Base-by-base conservation (phyloP, 2,329 filamentous ascomycete species). In the Orbilia oligospora region DNA sequence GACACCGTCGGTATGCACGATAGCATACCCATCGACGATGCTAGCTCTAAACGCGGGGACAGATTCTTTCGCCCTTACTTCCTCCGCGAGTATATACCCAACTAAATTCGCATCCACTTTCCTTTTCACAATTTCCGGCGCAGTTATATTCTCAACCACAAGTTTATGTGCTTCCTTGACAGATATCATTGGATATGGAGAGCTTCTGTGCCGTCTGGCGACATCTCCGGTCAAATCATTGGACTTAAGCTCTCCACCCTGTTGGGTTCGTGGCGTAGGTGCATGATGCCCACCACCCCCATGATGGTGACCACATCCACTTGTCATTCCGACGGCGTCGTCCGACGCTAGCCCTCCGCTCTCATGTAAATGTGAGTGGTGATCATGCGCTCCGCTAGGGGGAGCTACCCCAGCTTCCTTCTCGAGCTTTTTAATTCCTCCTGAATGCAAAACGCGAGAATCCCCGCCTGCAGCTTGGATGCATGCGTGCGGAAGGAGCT, bases 21-120 rank as follows among this genome's bases (percentile, higher is more conserved):
- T 89, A 1, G 96, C 96, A 83, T 99, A 99, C 0, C 96, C 96
- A 84, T 99, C 96, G 0, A 99, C 96, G 48, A 97, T 98, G 83
- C 95, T 98, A 18, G 96, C 96, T 75, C 94, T 88, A 85, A 97
- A 99, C 0, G 95, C 96, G 0, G 96, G 96, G 0, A 99, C 96
- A 6, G 91, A 90, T 83, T 97, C 95, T 3, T 86, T 85, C 0
- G 96, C 93, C 46, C 87, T 89, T 24, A 99, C 91, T 81, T 97
- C 92, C 83, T 94, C 90, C 0, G 95, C 94, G 0, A 99, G 86
- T 0, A 98, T 91, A 8, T 88, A 89, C 6, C 93, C 93, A 0
- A 95, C 89, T 0, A 98, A 86, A 1, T 85, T 85, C 38, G 88
- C 87, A 76, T 91, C 86, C 3, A 97, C 91, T 5, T 89, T 87